phyloP scores from a whole-genome alignment of 2,329 filamentous ascomycete species.

The Sporothrix euskadiensis region DNA sequence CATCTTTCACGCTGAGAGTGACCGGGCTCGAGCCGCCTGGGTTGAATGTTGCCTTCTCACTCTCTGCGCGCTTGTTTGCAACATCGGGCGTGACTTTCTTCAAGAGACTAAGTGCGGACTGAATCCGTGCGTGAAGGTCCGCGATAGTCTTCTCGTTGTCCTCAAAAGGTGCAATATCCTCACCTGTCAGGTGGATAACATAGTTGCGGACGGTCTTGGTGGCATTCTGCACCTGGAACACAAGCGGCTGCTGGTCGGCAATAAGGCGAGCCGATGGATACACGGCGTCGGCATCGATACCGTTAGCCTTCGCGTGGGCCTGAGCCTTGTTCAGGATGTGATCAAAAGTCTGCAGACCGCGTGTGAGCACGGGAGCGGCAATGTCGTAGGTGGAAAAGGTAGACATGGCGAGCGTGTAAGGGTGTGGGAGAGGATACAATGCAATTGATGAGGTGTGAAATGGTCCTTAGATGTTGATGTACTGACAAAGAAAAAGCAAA shows the following conservation, averaged over 20 bases:
- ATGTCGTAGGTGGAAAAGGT: conserved; percentile 37
- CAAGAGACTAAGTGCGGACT: conserved; percentile 38
- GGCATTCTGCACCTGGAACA: conserved; percentile 41
- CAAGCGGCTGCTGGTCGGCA: conserved; percentile 43
- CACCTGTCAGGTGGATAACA: conserved; percentile 37
- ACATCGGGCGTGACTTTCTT: conserved; percentile 36
- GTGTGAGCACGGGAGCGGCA: conserved; percentile 35
- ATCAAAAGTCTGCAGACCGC: conserved; percentile 36
- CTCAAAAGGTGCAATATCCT: conserved; percentile 30
- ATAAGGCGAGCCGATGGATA: conserved; percentile 37
- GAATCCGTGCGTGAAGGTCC: conserved; percentile 38
- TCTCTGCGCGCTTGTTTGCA: conserved; percentile 35
- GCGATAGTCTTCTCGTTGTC: conserved; percentile 41
- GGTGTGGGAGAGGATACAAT: neutral
- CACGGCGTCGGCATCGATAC: conserved; percentile 34
- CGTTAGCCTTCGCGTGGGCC: conserved; percentile 37
- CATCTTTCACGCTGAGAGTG: conserved; percentile 38
- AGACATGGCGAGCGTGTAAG: conserved; percentile 35
- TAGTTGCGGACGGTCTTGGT: conserved; percentile 37
- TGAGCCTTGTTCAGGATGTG: conserved; percentile 39
- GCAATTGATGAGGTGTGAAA: too few relatives aligned
- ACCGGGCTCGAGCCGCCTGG: conserved; percentile 9
- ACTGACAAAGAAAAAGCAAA: too few relatives aligned
- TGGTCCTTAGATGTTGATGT: too few relatives aligned
- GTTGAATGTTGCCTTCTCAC: conserved; percentile 28